phyloP scores from a whole-genome alignment of 257 asterid genomes.

The Anisodus acutangulus region DNA sequence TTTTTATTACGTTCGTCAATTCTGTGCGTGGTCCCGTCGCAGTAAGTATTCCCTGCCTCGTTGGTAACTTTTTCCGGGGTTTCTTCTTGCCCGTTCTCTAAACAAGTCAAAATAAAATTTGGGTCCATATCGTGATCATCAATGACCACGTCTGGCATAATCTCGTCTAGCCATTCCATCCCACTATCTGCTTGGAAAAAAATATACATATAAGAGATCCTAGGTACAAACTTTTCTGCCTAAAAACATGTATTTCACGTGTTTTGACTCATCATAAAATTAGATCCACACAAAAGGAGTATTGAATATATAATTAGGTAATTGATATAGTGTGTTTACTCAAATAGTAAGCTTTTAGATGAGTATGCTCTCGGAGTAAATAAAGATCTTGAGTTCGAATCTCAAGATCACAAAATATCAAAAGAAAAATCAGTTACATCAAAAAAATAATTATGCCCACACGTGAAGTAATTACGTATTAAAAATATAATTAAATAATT shows the following conservation, averaged over 20 bases:
- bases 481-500: too few relatives aligned
- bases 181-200: conserved; percentile 17
- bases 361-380: too few relatives aligned
- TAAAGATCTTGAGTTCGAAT: too few relatives aligned
- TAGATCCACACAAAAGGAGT: not conserved
- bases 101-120: not conserved
- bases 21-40: not conserved
- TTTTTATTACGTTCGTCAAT: not conserved
- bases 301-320: too few relatives aligned
- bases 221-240: too few relatives aligned
- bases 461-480: not conserved
- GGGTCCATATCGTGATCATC: not conserved
- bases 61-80: conserved; percentile 14
- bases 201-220: not conserved
- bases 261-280: not conserved
- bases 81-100: not conserved
- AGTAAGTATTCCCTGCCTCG: not conserved
- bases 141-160: conserved; percentile 25
- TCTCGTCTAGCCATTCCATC: conserved; percentile 38
- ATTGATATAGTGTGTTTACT: not conserved
- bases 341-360: not conserved
- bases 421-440: too few relatives aligned
- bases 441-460: not conserved
- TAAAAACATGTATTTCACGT: too few relatives aligned
- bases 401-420: too few relatives aligned